phyloP scores from a whole-genome alignment of 1,139 yeast species.

The Suhomyces ambrosiae region DNA sequence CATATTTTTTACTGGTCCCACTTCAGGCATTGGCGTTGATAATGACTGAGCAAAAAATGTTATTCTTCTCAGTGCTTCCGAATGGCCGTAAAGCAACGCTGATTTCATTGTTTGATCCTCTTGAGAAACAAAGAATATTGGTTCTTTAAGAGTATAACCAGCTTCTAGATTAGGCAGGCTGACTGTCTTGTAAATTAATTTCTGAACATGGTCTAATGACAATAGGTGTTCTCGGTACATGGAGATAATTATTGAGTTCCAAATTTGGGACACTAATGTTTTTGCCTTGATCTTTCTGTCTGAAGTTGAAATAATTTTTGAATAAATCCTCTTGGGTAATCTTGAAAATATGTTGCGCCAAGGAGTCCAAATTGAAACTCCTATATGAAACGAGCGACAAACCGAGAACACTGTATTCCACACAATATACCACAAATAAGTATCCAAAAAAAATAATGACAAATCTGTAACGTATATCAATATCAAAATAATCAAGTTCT shows the following conservation, averaged over 20 bases:
- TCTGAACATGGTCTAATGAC: conserved; percentile 98
- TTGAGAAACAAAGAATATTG: conserved; percentile 96
- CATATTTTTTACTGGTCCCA: conserved; percentile 98
- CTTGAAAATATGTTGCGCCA: conserved; percentile 99
- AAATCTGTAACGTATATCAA: conserved; percentile 90
- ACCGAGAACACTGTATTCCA: conserved; percentile 93
- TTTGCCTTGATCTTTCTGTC: conserved; percentile 99
- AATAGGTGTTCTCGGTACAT: conserved; percentile 98
- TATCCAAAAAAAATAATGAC: conserved; percentile 95
- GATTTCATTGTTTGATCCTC: conserved; percentile 94
- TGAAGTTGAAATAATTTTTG: conserved; percentile 94
- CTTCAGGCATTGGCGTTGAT: conserved; percentile 98
- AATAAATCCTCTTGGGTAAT: conserved; percentile 96
- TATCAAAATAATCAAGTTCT: conserved; percentile 85
- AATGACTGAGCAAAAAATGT: conserved; percentile 98
- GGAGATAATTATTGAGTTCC: conserved; percentile 98
- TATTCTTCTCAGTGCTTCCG: conserved; percentile 99
- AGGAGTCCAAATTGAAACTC: conserved; percentile 97
- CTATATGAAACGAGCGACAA: conserved; percentile 96
- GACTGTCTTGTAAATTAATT: conserved; percentile 94
- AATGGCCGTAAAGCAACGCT: conserved; percentile 92
- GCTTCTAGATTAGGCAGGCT: conserved; percentile 93
- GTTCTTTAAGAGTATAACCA: conserved; percentile 96
- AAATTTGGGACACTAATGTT: conserved; percentile 95
- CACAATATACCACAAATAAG: conserved; percentile 97